Evolutionary conservation across 495 filamentous ascomycete species (phyloP), one percentile per base, ranked within the genome.

Genomic region (Penicillium alfredii): DNA sequence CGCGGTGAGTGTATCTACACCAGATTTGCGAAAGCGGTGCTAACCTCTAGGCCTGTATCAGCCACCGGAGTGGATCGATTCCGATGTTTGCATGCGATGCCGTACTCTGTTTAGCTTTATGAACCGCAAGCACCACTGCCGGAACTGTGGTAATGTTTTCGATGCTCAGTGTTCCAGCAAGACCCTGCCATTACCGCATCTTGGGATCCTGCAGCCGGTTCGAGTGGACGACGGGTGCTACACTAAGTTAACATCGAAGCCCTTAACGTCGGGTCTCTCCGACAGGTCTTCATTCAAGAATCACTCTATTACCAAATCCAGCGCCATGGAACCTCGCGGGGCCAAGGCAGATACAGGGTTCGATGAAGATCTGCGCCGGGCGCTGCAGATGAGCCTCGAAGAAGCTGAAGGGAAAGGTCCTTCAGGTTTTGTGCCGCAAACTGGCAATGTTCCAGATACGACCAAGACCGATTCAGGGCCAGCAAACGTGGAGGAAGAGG

Each of bases 41-140:
- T 30, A 31, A 52, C n/a, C 40, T 53, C 4, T 25, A 25, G 11
- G 40, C 40, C 39, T 44, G 22, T 43, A 34, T 27, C 45, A 95
- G 89, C 92, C 92, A 3, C 92, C 92, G 3, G 92, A 97, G 59
- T 98, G 92, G 92, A 81, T 81, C 19, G 93, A 98, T 60, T 95
- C 90, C 1, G 92, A 98, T 49, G 92, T 98, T 15, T 98, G 92
- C 53, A 96, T 98, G 92, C 80, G 92, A 57, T 98, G 92, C 51
- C 78, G 92, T 40, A 95, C 89, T 14, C 59, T 88, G 4, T 98
- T 98, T 53, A 95, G 86, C 21, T 97, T 97, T 54, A 97, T 88
- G 40, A 98, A 98, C 57, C 78, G 92, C 51, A 98, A 96, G 49
- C 92, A 98, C 51, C 92, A 98, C 59, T 98, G 92, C 50, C 78